A percentile compares a stretch with the other conserved stretches of the same genome.
Conservation (phyloP, 2,329 filamentous ascomycete species). For the Sclerotinia glacialis region DNA sequence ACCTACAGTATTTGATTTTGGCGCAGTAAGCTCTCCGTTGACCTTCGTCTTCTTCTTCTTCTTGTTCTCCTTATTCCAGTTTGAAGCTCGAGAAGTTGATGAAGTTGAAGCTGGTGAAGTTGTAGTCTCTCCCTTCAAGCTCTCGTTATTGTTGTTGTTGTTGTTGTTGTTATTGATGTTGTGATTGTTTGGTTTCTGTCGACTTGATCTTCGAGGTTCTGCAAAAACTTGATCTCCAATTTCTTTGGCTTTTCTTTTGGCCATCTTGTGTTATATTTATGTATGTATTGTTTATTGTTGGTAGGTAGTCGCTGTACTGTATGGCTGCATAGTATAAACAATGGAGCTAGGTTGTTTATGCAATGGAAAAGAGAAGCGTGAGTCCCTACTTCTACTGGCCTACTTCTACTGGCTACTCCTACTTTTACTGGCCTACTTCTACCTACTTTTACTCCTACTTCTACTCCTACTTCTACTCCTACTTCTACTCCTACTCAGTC, state of each 20-base stretch:
- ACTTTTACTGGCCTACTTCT: too few species aligned
- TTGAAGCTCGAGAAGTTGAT: constrained; percentile 17
- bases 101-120: constrained; percentile 21
- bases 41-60: constrained; percentile 2
- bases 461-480: too few species aligned
- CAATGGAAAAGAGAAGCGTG: background rate
- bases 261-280: constrained; percentile 25
- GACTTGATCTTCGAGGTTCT: constrained; percentile 34
- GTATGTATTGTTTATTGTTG: background rate
- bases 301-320: too few species aligned
- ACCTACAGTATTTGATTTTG: constrained; percentile 11
- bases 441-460: too few species aligned
- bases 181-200: constrained; percentile 23
- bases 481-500: too few species aligned
- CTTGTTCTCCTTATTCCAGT: constrained; percentile 22
- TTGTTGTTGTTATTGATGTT: background rate
- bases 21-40: background rate
- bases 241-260: constrained; percentile 36
- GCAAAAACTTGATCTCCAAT: constrained; percentile 17
- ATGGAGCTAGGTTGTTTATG: constrained; percentile 2
- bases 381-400: background rate
- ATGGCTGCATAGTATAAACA: too few species aligned
- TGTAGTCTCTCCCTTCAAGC: constrained; percentile 24
- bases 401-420: too few species aligned
- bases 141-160: background rate